Evolutionary conservation across 441 rosid genomes (phyloP), one percentile per base, ranked within the genome.

Genomic region (Pelargonium myrrhifolium): DNA sequence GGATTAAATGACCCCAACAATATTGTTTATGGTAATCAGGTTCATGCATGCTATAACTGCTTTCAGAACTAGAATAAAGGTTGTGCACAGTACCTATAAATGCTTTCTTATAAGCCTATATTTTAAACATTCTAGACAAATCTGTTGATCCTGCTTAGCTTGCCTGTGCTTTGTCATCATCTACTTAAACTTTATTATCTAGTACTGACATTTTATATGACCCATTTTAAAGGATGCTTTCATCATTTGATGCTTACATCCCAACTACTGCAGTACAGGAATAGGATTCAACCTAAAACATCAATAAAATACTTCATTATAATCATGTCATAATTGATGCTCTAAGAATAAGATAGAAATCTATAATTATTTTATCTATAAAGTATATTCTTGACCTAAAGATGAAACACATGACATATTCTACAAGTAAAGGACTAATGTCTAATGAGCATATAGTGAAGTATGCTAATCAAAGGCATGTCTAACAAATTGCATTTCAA

Each of bases 241-340:
- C 68, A 69, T 66, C 64, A 75, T 74, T 72, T 42, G 75, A 76
- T 75, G 78, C 67, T 66, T 51, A 76, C 83, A 71, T 79, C 74
- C 77, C 60, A 82, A 68, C 84, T 43, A 51, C 70, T 47, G 24
- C 67, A 42, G 53, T 40, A 68, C 31, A 49, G 56, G 68, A 63
- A 68, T 28, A 49, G 56, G 68, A 63, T 67, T 72, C 65, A 67
- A 65, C 68, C 64, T 60, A 68, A 67, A 63, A n/a, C 17, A 3
- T 3, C 56, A 39, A 71, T 22, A 21, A 64, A 65, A 15, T 42
- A 69, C 58, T n/a, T 53, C 65, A 47, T 61, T 10, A 42, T 65
- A 24, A 7, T 39, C 65, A 35, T 18, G 28, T 56, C 28, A 20
- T 11, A 1, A 20, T 49, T 49, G 56, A 49, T 49, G 56, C 56